Evolutionary conservation across 257 asterid genomes (phyloP).

Genomic region (Solanum bulbocastanum): DNA sequence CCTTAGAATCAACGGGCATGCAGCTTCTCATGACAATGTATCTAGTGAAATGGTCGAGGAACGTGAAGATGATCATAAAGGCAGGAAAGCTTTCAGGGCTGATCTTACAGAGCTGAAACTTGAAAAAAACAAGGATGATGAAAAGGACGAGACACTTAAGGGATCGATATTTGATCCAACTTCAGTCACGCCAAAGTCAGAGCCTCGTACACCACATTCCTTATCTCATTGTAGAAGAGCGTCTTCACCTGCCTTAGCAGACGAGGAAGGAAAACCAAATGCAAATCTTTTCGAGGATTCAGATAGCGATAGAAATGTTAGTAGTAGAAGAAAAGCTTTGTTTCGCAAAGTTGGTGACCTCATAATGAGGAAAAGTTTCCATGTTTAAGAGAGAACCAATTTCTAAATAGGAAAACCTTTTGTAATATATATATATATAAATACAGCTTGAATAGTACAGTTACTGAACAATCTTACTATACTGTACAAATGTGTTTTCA

Average conservation of each 20-base stretch:
- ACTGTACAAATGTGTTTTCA: neutral
- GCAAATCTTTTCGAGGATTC: neutral
- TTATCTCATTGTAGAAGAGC: neutral
- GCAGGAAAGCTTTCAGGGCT: neutral
- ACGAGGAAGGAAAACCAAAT: neutral
- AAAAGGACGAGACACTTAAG: neutral
- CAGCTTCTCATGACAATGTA: neutral
- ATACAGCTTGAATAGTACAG: neutral
- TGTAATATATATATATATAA: neutral
- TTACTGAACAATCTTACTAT: neutral
- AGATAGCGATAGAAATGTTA: neutral
- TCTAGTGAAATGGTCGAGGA: neutral
- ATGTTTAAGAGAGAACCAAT: neutral
- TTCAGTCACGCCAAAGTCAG: neutral
- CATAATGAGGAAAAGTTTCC: conserved; percentile 2
- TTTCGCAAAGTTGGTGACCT: conserved; percentile 1
- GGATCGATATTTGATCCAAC: conserved; percentile 3
- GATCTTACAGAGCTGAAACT: neutral
- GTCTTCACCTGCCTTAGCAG: neutral
- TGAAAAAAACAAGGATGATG: neutral
- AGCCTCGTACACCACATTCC: neutral
- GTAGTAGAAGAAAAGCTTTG: neutral
- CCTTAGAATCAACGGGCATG: neutral
- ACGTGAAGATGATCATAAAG: neutral
- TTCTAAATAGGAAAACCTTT: neutral